phyloP scores from a whole-genome alignment of 2,329 filamentous ascomycete species.

The Colletotrichum coccodes region DNA sequence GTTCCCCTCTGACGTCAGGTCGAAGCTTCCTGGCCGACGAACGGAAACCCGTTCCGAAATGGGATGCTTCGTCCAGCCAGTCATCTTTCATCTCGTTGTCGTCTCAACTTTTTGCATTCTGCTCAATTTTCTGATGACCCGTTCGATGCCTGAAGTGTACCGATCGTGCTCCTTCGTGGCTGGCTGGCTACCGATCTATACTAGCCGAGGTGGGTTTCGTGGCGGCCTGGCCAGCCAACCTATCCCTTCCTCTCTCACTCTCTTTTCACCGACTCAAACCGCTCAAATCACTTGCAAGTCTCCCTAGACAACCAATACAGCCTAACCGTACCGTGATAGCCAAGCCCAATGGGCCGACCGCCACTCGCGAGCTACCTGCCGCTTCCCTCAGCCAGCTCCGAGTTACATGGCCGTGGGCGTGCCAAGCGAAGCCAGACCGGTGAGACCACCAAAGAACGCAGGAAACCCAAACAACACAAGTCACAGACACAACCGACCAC shows the following conservation, averaged over 20 bases:
- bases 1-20: background rate
- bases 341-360: slow-evolving; percentile 9
- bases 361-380: background rate
- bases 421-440: slow-evolving; percentile 22
- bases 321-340: background rate
- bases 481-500: background rate
- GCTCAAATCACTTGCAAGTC: background rate
- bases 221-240: background rate
- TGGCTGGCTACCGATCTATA: background rate
- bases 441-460: background rate
- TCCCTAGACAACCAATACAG: slow-evolving; percentile 4
- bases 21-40: background rate
- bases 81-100: background rate
- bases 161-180: background rate
- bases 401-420: background rate
- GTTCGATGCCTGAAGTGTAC: background rate
- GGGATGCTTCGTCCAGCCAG: background rate
- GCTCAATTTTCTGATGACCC: background rate
- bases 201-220: background rate
- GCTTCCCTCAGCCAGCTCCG: slow-evolving; percentile 10
- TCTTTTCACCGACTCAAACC: no score
- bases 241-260: background rate
- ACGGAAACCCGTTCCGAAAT: background rate
- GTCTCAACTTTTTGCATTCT: background rate
- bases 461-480: background rate